These are phyloP conservation scores for Ceratocystis harringtonii DNA, from an alignment of 2,329 filamentous ascomycete species.

Conservation along the genomic window DNA sequence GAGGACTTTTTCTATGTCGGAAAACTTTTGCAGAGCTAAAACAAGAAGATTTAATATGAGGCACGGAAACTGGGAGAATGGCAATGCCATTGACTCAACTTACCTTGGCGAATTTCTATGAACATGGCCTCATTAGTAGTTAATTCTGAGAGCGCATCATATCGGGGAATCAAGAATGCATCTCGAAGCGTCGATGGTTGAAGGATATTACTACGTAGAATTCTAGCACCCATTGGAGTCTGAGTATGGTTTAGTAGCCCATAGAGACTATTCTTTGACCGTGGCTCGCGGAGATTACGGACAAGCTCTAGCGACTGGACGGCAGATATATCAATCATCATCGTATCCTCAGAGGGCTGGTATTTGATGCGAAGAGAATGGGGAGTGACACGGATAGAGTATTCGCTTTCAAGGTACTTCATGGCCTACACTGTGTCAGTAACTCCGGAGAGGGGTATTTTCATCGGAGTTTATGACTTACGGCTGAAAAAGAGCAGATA, in stretches of 20 bases:
- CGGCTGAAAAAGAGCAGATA: constrained; percentile 71
- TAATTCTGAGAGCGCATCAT: constrained; percentile 72
- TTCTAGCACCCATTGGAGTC: constrained; percentile 76
- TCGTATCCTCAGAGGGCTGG: constrained; percentile 74
- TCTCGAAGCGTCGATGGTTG: constrained; percentile 65
- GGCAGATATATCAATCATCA: constrained; percentile 89
- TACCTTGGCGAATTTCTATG: constrained; percentile 54
- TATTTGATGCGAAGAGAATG: constrained; percentile 78
- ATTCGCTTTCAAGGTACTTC: constrained; percentile 61
- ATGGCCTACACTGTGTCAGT: constrained; percentile 42
- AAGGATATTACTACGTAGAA: constrained; percentile 72
- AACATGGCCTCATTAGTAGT: constrained; percentile 76
- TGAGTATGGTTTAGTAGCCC: constrained; percentile 71
- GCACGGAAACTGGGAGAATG: neutral
- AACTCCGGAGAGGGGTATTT: neutral
- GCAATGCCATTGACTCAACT: constrained; percentile 7
- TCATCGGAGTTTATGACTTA: constrained; percentile 28
- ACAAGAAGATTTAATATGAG: neutral
- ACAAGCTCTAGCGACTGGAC: constrained; percentile 79
- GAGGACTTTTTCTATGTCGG: constrained; percentile 57
- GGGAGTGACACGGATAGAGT: constrained; percentile 53
- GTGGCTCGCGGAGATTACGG: constrained; percentile 64
- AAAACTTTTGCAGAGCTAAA: constrained; percentile 33
- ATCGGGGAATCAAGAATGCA: constrained; percentile 53
- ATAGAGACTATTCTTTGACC: constrained; percentile 69